Conservation (phyloP, 164 flowering plant genomes). For the Chimonanthus salicifolius region DNA sequence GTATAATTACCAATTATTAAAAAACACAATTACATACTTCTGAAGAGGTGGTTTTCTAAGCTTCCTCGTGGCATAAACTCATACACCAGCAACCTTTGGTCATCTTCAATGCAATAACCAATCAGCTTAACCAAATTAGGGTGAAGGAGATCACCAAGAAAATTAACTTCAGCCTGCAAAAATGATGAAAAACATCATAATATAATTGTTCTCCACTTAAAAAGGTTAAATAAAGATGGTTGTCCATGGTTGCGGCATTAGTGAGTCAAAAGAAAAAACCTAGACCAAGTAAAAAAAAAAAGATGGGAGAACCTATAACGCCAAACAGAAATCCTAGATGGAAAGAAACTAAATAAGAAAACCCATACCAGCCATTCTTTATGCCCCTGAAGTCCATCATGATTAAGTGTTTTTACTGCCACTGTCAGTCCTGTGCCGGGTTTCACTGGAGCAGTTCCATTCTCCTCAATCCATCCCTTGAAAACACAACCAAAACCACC, state of each 20-base stretch:
- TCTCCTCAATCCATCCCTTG: slow-evolving; percentile 97
- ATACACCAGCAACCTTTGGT: too few relatives aligned
- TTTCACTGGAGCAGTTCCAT: slow-evolving; percentile 89
- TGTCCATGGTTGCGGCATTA: too few relatives aligned
- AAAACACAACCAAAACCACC: slow-evolving; percentile 97
- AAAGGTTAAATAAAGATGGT: not conserved
- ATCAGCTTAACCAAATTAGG: slow-evolving; percentile 54
- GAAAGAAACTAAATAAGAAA: not conserved
- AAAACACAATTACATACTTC: slow-evolving; percentile 50
- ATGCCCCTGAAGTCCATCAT: slow-evolving; percentile 97
- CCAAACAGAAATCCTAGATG: not conserved
- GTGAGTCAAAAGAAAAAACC: too few relatives aligned
- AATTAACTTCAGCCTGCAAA: slow-evolving; percentile 90
- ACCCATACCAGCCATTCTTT: slow-evolving; percentile 88
- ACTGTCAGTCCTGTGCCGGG: slow-evolving; percentile 98
- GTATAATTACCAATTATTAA: too few relatives aligned
- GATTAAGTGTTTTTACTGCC: slow-evolving; percentile 93
- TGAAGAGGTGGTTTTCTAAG: slow-evolving; percentile 89
- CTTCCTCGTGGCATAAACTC: slow-evolving; percentile 29
- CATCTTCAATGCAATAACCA: too few relatives aligned
- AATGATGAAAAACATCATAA: not conserved
- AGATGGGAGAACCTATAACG: not conserved
- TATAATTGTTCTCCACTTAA: not conserved
- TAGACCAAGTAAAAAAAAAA: too few relatives aligned
- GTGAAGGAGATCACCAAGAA: slow-evolving; percentile 87